phyloP scores from a whole-genome alignment of 2,329 filamentous ascomycete species.

The Penicillium nordicum region DNA sequence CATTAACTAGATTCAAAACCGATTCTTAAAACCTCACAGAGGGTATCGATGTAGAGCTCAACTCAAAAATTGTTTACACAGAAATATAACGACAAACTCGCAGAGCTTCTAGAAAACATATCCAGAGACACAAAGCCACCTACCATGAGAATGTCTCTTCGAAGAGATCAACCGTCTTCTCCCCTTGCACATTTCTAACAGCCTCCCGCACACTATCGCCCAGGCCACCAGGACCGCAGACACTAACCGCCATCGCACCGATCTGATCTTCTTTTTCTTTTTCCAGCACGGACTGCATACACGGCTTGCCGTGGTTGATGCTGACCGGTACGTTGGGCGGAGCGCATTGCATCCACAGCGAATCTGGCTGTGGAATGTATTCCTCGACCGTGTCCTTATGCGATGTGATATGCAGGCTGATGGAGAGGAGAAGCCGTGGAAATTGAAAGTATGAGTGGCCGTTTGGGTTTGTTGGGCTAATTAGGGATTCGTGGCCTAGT shows the following conservation, averaged over 20 bases:
- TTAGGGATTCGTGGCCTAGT: slow-evolving; percentile 27
- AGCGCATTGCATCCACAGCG: slow-evolving; percentile 26
- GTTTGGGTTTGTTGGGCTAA: slow-evolving; percentile 18
- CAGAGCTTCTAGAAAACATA: background rate
- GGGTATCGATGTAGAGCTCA: background rate
- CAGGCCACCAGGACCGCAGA: slow-evolving; percentile 37
- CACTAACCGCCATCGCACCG: slow-evolving; percentile 37
- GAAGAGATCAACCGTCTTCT: slow-evolving; percentile 34
- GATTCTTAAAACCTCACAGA: background rate
- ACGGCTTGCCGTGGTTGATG: slow-evolving; percentile 28
- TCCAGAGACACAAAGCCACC: background rate
- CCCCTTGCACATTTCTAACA: slow-evolving; percentile 28
- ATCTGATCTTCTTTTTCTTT: slow-evolving; percentile 29
- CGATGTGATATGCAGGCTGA: slow-evolving; percentile 30
- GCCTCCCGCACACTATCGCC: slow-evolving; percentile 37
- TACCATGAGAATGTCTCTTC: slow-evolving; percentile 40
- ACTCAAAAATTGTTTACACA: background rate
- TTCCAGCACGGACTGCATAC: slow-evolving; percentile 24
- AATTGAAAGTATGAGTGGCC: slow-evolving; percentile 26
- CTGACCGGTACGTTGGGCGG: slow-evolving; percentile 26
- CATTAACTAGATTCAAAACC: background rate
- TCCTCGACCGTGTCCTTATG: slow-evolving; percentile 25
- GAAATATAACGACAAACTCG: background rate
- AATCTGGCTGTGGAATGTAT: slow-evolving; percentile 20
- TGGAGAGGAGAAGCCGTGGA: slow-evolving; percentile 25